phyloP scores from a whole-genome alignment of 2,329 filamentous ascomycete genomes.

The Microsporum audouinii region DNA sequence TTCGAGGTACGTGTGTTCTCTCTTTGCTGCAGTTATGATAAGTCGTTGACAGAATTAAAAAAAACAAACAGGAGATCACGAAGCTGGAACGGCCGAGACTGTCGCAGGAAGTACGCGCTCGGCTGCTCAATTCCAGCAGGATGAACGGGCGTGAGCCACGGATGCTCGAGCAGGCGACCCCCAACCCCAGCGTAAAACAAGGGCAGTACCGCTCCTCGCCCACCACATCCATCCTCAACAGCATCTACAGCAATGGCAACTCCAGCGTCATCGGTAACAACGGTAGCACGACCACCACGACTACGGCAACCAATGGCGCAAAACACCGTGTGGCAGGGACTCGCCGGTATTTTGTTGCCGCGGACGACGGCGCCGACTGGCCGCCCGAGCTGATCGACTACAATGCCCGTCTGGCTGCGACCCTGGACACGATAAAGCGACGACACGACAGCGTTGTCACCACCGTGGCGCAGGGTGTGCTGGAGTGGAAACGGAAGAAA shows the following conservation, averaged over 20 bases:
- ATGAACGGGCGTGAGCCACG: conserved; percentile 48
- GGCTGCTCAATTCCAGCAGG: conserved; percentile 49
- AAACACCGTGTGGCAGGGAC: conserved; percentile 41
- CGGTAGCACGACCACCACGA: conserved; percentile 37
- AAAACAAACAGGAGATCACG: conserved; percentile 62
- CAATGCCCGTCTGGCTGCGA: conserved; percentile 81
- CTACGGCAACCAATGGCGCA: conserved; percentile 14
- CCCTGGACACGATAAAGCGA: conserved; percentile 85
- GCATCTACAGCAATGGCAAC: conserved; percentile 33
- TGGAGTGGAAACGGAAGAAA: conserved; percentile 92
- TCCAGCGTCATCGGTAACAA: conserved; percentile 38
- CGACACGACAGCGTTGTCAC: conserved; percentile 95
- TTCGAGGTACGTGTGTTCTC: conserved; percentile 63
- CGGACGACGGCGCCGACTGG: conserved; percentile 82
- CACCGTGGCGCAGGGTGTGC: conserved; percentile 92
- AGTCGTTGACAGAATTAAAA: too few relatives aligned
- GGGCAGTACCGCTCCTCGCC: conserved; percentile 58
- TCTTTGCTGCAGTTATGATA: too few relatives aligned
- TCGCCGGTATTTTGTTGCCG: conserved; percentile 78
- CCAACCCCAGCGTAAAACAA: conserved; percentile 77
- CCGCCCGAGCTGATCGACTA: conserved; percentile 89
- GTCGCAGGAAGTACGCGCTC: conserved; percentile 61
- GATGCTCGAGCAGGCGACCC: conserved; percentile 69
- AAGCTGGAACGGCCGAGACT: conserved; percentile 67
- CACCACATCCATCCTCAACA: conserved; percentile 30